Evolutionary conservation across 2,329 filamentous ascomycete species (phyloP), one percentile per base, ranked within the genome.

Genomic region (Volutella citrinella): DNA sequence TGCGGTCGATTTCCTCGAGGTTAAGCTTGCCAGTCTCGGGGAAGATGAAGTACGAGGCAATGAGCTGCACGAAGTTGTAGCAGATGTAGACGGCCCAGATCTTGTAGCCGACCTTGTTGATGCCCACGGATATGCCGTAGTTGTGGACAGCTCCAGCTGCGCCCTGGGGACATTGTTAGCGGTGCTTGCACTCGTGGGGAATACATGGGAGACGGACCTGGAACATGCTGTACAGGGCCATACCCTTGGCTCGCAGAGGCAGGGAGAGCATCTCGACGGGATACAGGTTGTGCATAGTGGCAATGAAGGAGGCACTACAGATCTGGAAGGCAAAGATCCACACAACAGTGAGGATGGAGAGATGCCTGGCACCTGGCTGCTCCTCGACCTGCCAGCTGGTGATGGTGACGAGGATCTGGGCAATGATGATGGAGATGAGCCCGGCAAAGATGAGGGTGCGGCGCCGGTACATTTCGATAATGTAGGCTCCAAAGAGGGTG

Each of bases 271-370:
- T 6, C n/a, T 51, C 48, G 4, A 51, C 48, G 3, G 48, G 48
- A 6, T 49, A 49, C 7, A 50, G 9, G 16, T 50, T 50, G 18
- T 51, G 48, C 46, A 49, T 49, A 3, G 46, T 51, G 2, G 48
- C 48, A n/a, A 51, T 49, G 12, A 42, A 44, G 11, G 37, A 39
- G n/a, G 48, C 47, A 16, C 48, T 51, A 27, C 46, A 49, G 3
- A 51, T 46, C 19, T 51, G 48, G 22, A 46, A 51, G 17, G 32
- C 36, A 15, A 44, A 51, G 5, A 51, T 46, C 46, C 46, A 51
- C 2, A 47, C 12, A 1, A 51, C 44, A 5, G 44, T 51, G 5
- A 51, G 34, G 3, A 38, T 36, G 1, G 43, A 37, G 0, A 41
- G 22, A 16, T 42, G 32, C 9, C 24, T 12, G 19, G 32, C 30